Evolutionary conservation across 2,329 filamentous ascomycete species (phyloP).

Genomic region (Pyrenophora seminiperda): DNA sequence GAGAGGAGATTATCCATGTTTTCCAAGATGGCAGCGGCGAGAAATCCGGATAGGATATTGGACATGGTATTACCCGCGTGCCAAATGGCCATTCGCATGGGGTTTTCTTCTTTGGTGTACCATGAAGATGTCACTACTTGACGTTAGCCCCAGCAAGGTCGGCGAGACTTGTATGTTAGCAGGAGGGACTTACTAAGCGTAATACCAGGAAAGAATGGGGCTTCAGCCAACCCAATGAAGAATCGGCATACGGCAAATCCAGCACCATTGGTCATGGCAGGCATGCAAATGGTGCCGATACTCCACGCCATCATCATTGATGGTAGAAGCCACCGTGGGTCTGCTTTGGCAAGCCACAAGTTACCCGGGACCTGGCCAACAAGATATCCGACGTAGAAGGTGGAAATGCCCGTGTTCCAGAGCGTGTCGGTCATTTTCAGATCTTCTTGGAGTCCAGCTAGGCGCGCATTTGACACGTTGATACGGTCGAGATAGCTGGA

Average conservation of each 20-base stretch:
- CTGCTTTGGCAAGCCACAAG: constrained; percentile 51
- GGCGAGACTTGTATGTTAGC: background rate
- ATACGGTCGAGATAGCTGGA: constrained; percentile 48
- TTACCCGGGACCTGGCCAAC: constrained; percentile 56
- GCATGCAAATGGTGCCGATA: constrained; percentile 54
- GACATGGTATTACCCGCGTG: constrained; percentile 55
- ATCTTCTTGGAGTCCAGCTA: constrained; percentile 48
- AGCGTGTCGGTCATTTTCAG: constrained; percentile 35
- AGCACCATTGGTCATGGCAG: constrained; percentile 43
- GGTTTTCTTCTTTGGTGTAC: constrained; percentile 55
- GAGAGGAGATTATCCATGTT: constrained; percentile 51
- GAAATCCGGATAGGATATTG: constrained; percentile 53
- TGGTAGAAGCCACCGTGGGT: constrained; percentile 46
- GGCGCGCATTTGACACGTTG: constrained; percentile 48
- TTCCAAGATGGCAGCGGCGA: constrained; percentile 53
- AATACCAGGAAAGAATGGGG: constrained; percentile 48
- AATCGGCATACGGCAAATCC: constrained; percentile 48
- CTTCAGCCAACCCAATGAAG: constrained; percentile 47
- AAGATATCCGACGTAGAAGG: constrained; percentile 55
- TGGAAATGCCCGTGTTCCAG: constrained; percentile 52
- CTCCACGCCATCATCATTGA: constrained; percentile 52
- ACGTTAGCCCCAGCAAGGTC: background rate
- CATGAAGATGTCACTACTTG: constrained; percentile 47
- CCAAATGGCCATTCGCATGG: constrained; percentile 54
- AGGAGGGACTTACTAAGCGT: constrained; percentile 43